Evolutionary conservation across 352 stramenopile species (phyloP).

Genomic region (Pythium catenulatum): DNA sequence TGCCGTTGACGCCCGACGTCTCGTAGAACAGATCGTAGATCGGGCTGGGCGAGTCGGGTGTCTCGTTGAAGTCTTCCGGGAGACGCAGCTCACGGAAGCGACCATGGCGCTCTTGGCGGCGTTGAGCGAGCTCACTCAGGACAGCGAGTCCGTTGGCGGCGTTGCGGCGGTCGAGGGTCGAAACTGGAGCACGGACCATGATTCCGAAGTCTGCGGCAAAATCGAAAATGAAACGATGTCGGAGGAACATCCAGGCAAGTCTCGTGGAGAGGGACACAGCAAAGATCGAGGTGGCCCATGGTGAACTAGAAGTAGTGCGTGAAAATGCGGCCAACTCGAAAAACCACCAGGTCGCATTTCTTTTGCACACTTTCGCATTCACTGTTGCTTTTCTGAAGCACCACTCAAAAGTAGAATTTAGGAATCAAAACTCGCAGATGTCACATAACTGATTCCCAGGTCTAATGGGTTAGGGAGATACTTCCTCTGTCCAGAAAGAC

Average conservation of each 20-base stretch:
- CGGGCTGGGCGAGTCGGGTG: background rate
- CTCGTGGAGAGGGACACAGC: background rate
- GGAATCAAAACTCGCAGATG: background rate
- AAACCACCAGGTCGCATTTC: background rate
- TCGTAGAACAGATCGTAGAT: background rate
- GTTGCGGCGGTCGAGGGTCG: background rate
- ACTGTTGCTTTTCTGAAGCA: background rate
- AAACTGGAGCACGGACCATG: background rate
- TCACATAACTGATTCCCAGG: background rate
- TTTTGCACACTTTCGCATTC: background rate
- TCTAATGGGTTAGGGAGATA: too few relatives aligned
- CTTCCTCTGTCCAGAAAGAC: too few relatives aligned
- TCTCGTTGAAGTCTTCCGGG: background rate
- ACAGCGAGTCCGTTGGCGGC: background rate
- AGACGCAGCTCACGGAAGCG: constrained; percentile 3
- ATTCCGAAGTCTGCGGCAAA: background rate
- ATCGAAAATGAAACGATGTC: background rate
- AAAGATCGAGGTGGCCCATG: background rate
- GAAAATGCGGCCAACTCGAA: background rate
- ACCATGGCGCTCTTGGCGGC: background rate
- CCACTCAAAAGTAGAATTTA: constrained; percentile 8
- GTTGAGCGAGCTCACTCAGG: background rate
- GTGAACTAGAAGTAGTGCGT: background rate
- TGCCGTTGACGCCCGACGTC: too few relatives aligned
- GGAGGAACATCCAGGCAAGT: background rate